Base-by-base conservation (phyloP, 345 rosid genomes). In the Mercurialis annua region DNA sequence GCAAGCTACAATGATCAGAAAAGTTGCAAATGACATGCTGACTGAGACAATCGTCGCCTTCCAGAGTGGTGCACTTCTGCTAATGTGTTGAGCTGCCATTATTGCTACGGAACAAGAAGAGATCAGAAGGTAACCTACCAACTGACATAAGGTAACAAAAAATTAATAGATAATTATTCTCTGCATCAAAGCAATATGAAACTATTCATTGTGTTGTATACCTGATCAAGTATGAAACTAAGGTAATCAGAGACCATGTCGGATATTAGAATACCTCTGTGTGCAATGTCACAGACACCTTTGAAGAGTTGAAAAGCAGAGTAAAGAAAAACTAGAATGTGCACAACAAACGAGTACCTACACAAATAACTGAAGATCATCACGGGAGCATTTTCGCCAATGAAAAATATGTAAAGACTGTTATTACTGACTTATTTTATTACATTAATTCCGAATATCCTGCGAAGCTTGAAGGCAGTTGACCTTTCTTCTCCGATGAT, bases 221-320 rank as follows among this genome's bases (percentile, higher is more conserved):
- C 96, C 85, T 87, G 92, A 72, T 89, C 96, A 34, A 87, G 80
- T 33, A 80, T 64, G 77, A 92, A 89, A 80, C 85, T 84, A 17
- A 67, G 51, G 75, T 84, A 81, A 66, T 92, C 92, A 0, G 89
- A 90, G 64, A 81, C 66, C 79, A 47, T 73, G 69, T 87, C 92
- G 40, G 96, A 76, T 64, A 90, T 81, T 34, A 85, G 59, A 71
- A 87, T 62, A 55, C 95, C 95, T 76, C 80, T 83, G 66, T 83
- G 79, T 56, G 90, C 77, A 50, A 84, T 75, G 56, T 85, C 98
- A 46, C 88, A 86, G 21, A 83, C 65, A 30, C 88, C 95, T 85
- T 87, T 87, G 67, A 81, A 78, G 65, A 89, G 84, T 75, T 90
- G 95, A 58, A 85, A 82, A 73, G 76, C 81, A 23, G 92, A 70